Evolutionary conservation across 1,139 yeast species (phyloP), one percentile per base, ranked within the genome.

Genomic region (Yamadazyma membranifaciens): DNA sequence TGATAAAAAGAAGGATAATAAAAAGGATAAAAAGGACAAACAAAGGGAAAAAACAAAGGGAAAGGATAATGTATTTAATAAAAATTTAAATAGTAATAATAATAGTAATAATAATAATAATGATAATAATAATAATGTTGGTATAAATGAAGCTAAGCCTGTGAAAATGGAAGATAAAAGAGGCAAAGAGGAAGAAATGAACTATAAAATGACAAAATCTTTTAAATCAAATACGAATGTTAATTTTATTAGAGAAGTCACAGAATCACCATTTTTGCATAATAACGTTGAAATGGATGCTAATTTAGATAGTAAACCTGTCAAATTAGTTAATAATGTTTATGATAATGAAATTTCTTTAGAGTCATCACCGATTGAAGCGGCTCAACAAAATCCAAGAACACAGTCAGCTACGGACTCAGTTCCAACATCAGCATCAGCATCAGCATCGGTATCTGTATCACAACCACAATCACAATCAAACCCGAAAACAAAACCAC

Each of bases 191-290:
- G 22, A 12, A 15, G 24, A 33, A 37, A 32, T 47, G 2, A 34
- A 17, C 6, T 51, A 49, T 31, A 40, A 42, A 33, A 37, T 37
- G n/a, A 28, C 49, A 11, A 47, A 44, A 27, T 32, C 50, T 7
- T 43, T 47, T 43, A 45, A 50, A 38, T 51, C 50, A 16, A 45
- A 46, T 39, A 49, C 53, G 44, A 57, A 63, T 34, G 55, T 59
- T 15, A 62, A 65, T 45, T 60, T 63, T 37, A 66, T 67, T 7
- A 52, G 71, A 34, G 73, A 66, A 49, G 66, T 66, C 3, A 58
- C 59, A 17, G 70, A 65, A 31, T 59, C 56, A 17, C 32, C 31
- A 9, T 26, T 27, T 16, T 6, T 7, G 3, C 6, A 31, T n/a
- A 46, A 48, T 36, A 51, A 50, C 39, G 5, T 20, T 20, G 51